Conservation (phyloP, 148 eudicot genomes). For the Camellia japonica region DNA sequence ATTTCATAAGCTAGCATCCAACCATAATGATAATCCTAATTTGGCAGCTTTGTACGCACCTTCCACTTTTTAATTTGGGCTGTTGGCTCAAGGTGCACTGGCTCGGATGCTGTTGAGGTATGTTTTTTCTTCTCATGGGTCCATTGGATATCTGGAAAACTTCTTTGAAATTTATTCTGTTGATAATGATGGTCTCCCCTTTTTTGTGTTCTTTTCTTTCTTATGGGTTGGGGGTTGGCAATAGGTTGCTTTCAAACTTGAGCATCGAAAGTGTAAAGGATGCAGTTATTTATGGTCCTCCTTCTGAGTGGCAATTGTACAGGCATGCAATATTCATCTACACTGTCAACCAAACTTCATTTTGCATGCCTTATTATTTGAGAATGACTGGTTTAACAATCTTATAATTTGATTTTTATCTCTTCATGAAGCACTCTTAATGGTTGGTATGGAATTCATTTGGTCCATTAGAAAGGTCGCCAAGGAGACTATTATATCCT, state of each 20-base stretch:
- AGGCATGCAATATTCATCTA: slow-evolving; percentile 19
- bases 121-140: background rate
- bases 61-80: background rate
- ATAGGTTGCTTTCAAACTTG: slow-evolving; percentile 6
- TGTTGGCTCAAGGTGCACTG: slow-evolving; percentile 35
- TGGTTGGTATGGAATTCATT: too few species aligned
- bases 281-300: slow-evolving; percentile 48
- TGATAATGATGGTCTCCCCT: background rate
- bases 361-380: background rate
- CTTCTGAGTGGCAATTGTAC: slow-evolving; percentile 53
- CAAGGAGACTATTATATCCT: slow-evolving; percentile 62
- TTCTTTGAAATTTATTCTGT: background rate
- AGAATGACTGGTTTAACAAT: background rate
- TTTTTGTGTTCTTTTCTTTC: background rate
- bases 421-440: too few species aligned
- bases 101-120: slow-evolving; percentile 56
- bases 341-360: background rate
- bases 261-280: slow-evolving; percentile 46
- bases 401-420: background rate
- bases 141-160: background rate
- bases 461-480: too few species aligned
- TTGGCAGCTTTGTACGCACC: too few species aligned
- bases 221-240: background rate
- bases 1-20: too few species aligned
- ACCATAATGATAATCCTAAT: too few species aligned